Conservation (phyloP, 805 yeast genomes). For the Grigorovia humatica region DNA sequence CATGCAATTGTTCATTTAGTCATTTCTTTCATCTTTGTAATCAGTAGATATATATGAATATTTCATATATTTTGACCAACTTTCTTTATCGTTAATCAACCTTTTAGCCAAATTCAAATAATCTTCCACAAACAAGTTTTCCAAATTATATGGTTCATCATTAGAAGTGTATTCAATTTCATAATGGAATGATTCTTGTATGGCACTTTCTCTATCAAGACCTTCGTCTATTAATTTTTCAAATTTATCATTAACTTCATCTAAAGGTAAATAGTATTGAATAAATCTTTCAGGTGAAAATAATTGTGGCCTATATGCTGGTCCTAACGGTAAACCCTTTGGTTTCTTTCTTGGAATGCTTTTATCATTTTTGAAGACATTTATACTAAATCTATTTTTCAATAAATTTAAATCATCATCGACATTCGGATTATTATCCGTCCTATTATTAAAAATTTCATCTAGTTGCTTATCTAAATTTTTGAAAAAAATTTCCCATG, state of each 20-base stretch:
- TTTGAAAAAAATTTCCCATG: constrained; percentile 49
- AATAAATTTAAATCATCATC: background rate
- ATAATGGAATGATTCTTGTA: constrained; percentile 39
- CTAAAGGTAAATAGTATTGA: constrained; percentile 64
- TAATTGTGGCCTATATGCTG: constrained; percentile 61
- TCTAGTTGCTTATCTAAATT: constrained; percentile 33
- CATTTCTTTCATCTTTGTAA: constrained; percentile 37
- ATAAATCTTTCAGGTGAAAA: constrained; percentile 65
- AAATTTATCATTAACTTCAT: constrained; percentile 33
- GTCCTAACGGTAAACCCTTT: constrained; percentile 45
- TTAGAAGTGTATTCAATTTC: constrained; percentile 63
- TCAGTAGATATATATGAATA: constrained; percentile 57
- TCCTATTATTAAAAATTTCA: background rate
- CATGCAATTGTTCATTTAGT: background rate
- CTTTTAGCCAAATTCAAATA: constrained; percentile 51
- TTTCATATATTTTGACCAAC: constrained; percentile 49
- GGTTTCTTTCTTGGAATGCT: constrained; percentile 59
- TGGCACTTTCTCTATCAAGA: constrained; percentile 45
- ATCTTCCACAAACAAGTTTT: constrained; percentile 46
- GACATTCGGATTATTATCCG: background rate
- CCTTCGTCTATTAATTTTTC: constrained; percentile 44
- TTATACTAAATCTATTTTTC: constrained; percentile 12
- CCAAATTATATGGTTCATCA: constrained; percentile 45
- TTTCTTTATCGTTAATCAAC: constrained; percentile 38
- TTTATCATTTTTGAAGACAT: constrained; percentile 34